These are phyloP conservation scores for Effrenium voratum DNA, from an alignment of 73 alveolate genomes.

Conservation along the genomic window DNA sequence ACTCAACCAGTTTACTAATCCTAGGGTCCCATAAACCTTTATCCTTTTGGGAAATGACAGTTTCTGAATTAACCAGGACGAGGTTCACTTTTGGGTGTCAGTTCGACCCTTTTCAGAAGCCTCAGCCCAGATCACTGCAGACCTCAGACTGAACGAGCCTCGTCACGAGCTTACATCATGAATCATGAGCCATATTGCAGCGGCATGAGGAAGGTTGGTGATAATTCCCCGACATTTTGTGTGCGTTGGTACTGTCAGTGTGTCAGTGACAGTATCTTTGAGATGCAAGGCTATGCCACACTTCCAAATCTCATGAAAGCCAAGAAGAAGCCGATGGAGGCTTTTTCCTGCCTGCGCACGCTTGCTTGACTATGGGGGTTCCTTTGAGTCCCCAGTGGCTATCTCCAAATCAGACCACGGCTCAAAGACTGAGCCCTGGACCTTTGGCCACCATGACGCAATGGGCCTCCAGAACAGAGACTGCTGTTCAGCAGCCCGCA, in stretches of 20 bases:
- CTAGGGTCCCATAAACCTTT: too few relatives aligned
- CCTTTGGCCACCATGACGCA: slow-evolving; percentile 28
- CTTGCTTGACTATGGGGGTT: not conserved
- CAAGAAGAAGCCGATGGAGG: slow-evolving; percentile 97
- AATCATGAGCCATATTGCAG: too few relatives aligned
- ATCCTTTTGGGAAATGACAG: too few relatives aligned
- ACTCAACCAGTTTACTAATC: too few relatives aligned
- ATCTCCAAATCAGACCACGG: not conserved
- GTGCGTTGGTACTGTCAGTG: too few relatives aligned
- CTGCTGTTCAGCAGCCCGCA: slow-evolving; percentile 39
- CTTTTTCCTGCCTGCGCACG: not conserved
- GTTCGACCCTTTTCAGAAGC: too few relatives aligned
- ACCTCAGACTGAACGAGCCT: slow-evolving; percentile 96
- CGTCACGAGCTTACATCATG: slow-evolving; percentile 46
- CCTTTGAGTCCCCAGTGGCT: not conserved
- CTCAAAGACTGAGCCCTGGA: not conserved
- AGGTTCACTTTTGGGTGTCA: too few relatives aligned
- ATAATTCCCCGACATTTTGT: too few relatives aligned
- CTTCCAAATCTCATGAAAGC: slow-evolving; percentile 96
- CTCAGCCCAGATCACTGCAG: slow-evolving; percentile 95
- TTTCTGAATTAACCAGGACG: too few relatives aligned
- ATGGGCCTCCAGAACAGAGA: slow-evolving; percentile 80
- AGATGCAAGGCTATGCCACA: slow-evolving; percentile 95
- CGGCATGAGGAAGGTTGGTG: too few relatives aligned
- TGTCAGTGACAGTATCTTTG: too few relatives aligned